Evolutionary conservation across 768 basidiomycete species (phyloP), one percentile per base, ranked within the genome.

Genomic region (Hypsizygus marmoreus): DNA sequence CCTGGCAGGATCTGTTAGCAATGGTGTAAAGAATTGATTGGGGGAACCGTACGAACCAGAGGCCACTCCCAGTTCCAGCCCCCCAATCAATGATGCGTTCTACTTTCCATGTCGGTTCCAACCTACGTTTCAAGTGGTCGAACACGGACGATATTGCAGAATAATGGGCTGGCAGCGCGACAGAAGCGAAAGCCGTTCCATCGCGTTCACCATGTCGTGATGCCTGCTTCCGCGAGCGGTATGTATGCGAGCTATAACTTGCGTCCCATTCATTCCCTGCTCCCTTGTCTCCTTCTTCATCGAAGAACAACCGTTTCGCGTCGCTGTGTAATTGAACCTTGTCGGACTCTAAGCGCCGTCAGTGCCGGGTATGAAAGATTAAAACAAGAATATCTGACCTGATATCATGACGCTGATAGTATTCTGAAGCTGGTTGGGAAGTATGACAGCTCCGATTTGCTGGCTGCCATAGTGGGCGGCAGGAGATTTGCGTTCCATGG

Each of bases 141-240:
- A 95, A 66, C 4, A 94, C 89, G n/a, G 86, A 72, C 38, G 70
- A 75, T 40, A 93, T 86, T 2, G 84, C 90, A 35, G 90, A 80
- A 62, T 88, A 95, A 67, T 93, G 88, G 3, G 85, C 82, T 1
- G 92, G 92, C 52, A 95, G 76, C n/a, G 84, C 87, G 38, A 94
- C 76, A 10, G 88, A 83, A 11, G 87, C 86, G 61, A 93, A 95
- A 4, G 92, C 92, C 19, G 87, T 83, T 17, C 85, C 90, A 52
- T 93, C 88, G 20, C 86, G 76, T 43, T 78, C 74, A 30, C 71
- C 70, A 62, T 88, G 87, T 20, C 76, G 76, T 45, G 65, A 65
- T 26, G 76, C 73, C 57, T 88, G 84, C 41, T 70, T 67, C 31
- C 71, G 67, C 10, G 83, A 84, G 51, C 77, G 81, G 63, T 90